These are phyloP conservation scores for Geotrichum siamense DNA, from an alignment of 1,139 yeast genomes.

Conservation along the genomic window DNA sequence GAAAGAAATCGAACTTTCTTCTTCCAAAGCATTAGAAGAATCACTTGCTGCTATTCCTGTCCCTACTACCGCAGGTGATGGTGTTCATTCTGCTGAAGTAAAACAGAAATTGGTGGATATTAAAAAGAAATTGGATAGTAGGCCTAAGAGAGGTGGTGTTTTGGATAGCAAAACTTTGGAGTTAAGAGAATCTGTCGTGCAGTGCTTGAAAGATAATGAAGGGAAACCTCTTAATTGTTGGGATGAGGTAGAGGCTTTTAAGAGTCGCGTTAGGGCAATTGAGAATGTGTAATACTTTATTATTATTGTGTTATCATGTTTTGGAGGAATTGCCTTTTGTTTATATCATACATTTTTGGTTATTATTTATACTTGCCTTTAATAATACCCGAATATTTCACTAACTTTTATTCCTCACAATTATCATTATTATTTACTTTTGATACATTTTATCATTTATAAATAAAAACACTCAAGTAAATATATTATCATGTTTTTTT, in stretches of 20 bases:
- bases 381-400: too few relatives aligned
- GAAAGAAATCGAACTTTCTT: constrained; percentile 52
- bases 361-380: too few relatives aligned
- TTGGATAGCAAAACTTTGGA: constrained; percentile 35
- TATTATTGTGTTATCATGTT: too few relatives aligned
- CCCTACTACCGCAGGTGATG: constrained; percentile 35
- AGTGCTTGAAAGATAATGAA: constrained; percentile 62
- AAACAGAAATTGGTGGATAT: constrained; percentile 41
- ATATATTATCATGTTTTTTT: too few relatives aligned
- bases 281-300: too few relatives aligned
- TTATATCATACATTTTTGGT: too few relatives aligned
- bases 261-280: constrained; percentile 32
- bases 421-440: too few relatives aligned
- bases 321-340: too few relatives aligned
- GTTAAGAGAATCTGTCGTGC: constrained; percentile 52
- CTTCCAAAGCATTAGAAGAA: constrained; percentile 48
- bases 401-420: too few relatives aligned
- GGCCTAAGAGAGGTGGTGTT: constrained; percentile 34
- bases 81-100: constrained; percentile 27
- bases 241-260: constrained; percentile 74
- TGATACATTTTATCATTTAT: too few relatives aligned
- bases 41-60: constrained; percentile 29
- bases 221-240: constrained; percentile 80
- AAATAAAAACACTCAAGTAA: too few relatives aligned
- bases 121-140: constrained; percentile 36